These are phyloP conservation scores for Fraxinus greggii DNA, from an alignment of 305 asterid species.

Conservation along the genomic window DNA sequence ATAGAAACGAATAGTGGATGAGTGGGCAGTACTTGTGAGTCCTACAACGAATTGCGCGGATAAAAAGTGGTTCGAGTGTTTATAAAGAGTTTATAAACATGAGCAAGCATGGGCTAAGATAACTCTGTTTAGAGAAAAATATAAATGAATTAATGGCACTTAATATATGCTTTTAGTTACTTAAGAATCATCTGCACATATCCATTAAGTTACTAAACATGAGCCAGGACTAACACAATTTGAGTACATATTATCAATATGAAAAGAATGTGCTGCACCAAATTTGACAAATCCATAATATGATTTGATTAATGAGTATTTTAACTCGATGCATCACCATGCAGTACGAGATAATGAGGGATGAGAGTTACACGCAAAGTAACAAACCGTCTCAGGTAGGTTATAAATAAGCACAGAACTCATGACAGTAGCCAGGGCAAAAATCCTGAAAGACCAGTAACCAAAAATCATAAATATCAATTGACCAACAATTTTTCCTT, in stretches of 20 bases:
- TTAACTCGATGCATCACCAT: not conserved
- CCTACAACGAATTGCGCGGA: not conserved
- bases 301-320: not conserved
- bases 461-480: conserved; percentile 16
- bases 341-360: not conserved
- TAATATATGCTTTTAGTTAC: not conserved
- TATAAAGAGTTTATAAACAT: not conserved
- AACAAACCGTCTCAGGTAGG: conserved; percentile 94
- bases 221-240: not conserved
- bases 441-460: conserved; percentile 58
- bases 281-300: not conserved
- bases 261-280: not conserved
- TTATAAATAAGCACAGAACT: conserved; percentile 95
- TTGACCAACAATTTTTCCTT: not conserved
- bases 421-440: conserved; percentile 94
- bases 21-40: not conserved
- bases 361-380: conserved; percentile 29
- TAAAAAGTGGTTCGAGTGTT: not conserved
- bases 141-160: not conserved
- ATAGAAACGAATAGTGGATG: not conserved
- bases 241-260: not conserved
- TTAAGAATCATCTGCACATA: not conserved
- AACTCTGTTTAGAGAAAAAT: not conserved
- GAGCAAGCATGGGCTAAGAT: not conserved
- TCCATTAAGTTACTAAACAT: not conserved